phyloP scores from a whole-genome alignment of 2,329 filamentous ascomycete species.

The Apiospora arundinis region DNA sequence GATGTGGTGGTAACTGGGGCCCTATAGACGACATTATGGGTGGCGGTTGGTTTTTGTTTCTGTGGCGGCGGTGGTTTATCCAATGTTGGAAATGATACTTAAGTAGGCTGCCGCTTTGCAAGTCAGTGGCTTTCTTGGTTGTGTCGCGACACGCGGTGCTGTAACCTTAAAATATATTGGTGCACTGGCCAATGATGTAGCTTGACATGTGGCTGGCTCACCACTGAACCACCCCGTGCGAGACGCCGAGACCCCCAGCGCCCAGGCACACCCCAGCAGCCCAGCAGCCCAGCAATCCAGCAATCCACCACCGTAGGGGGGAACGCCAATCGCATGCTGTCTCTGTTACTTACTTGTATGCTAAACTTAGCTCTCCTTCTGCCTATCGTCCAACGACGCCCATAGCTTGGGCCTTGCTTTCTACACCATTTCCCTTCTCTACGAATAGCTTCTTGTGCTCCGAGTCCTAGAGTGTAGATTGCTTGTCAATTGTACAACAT shows the following conservation, averaged over 20 bases:
- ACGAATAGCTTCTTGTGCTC: not conserved
- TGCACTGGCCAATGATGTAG: conserved; percentile 27
- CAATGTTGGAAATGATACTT: not conserved
- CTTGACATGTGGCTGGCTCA: conserved; percentile 18
- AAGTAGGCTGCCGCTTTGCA: not conserved
- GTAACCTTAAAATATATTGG: not conserved
- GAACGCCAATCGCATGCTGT: conserved; percentile 8
- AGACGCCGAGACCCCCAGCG: not conserved
- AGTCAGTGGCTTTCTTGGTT: conserved; percentile 4
- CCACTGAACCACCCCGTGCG: not conserved
- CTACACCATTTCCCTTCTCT: not conserved
- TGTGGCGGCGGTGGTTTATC: not conserved
- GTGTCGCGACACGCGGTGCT: not conserved
- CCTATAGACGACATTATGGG: conserved; percentile 70
- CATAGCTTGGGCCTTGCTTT: not conserved
- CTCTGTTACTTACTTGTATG: conserved; percentile 7
- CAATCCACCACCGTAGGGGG: conserved; percentile 2
- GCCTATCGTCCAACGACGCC: not conserved
- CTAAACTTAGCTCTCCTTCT: conserved; percentile 17
- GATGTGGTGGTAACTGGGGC: conserved; percentile 71
- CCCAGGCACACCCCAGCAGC: conserved; percentile 9
- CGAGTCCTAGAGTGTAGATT: not conserved
- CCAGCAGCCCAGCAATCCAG: conserved; percentile 3
- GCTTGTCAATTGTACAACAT: conserved; percentile 9
- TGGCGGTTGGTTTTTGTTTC: not conserved